Percentiles rank a stretch among this genome's conserved stretches.
phyloP scores from a whole-genome alignment of 352 stramenopile genomes.

The Phytophthora sp. region DNA sequence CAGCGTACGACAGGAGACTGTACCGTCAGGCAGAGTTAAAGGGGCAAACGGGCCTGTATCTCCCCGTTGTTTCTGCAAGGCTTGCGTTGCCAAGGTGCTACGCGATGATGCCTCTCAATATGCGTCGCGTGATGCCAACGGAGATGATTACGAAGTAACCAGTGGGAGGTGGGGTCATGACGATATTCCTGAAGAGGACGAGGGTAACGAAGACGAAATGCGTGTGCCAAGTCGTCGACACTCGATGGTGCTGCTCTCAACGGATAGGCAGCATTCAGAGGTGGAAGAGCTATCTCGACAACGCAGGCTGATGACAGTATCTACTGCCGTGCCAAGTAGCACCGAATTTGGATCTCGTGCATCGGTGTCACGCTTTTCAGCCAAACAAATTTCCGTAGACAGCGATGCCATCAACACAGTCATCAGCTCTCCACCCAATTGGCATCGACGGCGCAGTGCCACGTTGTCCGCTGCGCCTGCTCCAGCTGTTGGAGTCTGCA shows the following conservation, averaged over 20 bases:
- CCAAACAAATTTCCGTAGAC: slow-evolving; percentile 32
- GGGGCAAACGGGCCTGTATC: slow-evolving; percentile 12
- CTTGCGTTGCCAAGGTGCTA: slow-evolving; percentile 59
- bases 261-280: slow-evolving; percentile 28
- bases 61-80: slow-evolving; percentile 64
- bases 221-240: slow-evolving; percentile 22
- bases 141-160: slow-evolving; percentile 22
- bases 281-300: slow-evolving; percentile 27
- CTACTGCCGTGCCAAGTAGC: slow-evolving; percentile 13
- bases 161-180: slow-evolving; percentile 47
- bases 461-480: slow-evolving; percentile 12
- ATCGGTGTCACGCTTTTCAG: slow-evolving; percentile 20
- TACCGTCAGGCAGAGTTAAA: slow-evolving; percentile 26
- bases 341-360: slow-evolving; percentile 12
- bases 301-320: slow-evolving; percentile 27
- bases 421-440: slow-evolving; percentile 34
- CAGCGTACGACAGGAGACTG: slow-evolving; percentile 56
- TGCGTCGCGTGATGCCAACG: slow-evolving; percentile 46
- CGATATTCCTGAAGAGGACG: slow-evolving; percentile 42
- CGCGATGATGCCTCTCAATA: slow-evolving; percentile 60
- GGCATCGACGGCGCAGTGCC: slow-evolving; percentile 32
- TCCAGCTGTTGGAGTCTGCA: neutral
- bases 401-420: slow-evolving; percentile 38
- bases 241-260: slow-evolving; percentile 35
- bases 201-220: slow-evolving; percentile 30